A percentile compares a stretch with the other conserved stretches of the same genome.
Conservation (phyloP, 192 early-diverging fungal genomes). For the Coemansia sp. region DNA sequence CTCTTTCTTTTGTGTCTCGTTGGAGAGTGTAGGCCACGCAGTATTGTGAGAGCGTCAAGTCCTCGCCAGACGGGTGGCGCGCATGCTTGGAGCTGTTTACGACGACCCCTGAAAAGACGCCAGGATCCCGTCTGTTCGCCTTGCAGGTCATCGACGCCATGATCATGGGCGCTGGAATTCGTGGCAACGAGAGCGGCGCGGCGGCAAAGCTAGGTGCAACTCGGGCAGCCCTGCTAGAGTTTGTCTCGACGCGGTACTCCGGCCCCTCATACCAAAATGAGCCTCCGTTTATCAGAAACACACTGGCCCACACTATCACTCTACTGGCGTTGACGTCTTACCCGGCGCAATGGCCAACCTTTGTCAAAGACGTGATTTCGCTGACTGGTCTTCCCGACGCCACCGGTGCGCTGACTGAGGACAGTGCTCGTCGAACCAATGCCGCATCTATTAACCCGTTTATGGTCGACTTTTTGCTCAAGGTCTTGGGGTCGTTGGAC, state of each 20-base stretch:
- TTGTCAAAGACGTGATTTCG: slow-evolving; percentile 82
- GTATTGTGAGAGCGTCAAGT: slow-evolving; percentile 81
- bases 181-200: slow-evolving; percentile 30
- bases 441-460: slow-evolving; percentile 53
- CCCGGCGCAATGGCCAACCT: slow-evolving; percentile 81
- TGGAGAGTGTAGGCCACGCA: slow-evolving; percentile 65
- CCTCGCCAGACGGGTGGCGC: slow-evolving; percentile 80
- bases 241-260: slow-evolving; percentile 45
- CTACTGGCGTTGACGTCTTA: slow-evolving; percentile 80
- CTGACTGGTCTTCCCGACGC: slow-evolving; percentile 58
- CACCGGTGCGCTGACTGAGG: slow-evolving; percentile 43
- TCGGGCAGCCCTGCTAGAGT: slow-evolving; percentile 32
- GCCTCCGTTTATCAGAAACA: slow-evolving; percentile 71
- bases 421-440: slow-evolving; percentile 53
- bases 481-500: slow-evolving; percentile 77
- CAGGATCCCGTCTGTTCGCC: slow-evolving; percentile 82
- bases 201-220: slow-evolving; percentile 38
- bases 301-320: slow-evolving; percentile 78
- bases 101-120: slow-evolving; percentile 67
- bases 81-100: slow-evolving; percentile 80
- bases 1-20: neutral
- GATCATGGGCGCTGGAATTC: slow-evolving; percentile 32
- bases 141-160: slow-evolving; percentile 76
- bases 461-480: slow-evolving; percentile 74
- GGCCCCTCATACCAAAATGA: slow-evolving; percentile 41